Base-by-base conservation (phyloP, 306 rosid genomes). In the Cajanus cajan region DNA sequence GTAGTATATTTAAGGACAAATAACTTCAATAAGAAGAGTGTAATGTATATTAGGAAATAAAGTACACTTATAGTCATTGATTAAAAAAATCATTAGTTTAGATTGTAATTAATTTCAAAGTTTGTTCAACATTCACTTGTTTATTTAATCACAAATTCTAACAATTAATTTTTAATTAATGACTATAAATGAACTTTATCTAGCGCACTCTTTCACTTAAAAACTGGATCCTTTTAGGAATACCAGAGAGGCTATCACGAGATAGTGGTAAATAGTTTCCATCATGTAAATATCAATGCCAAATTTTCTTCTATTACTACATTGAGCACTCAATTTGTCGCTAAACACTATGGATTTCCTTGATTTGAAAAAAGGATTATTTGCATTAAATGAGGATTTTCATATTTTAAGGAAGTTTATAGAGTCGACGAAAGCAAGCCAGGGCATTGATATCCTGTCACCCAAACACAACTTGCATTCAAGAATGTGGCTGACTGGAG, bases 231-330 rank as follows among this genome's bases (percentile, higher is more conserved):
- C 68, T 33, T 61, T 31, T 36, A 21, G 72, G 70, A 72, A 39
- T 79, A 67, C 70, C 39, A 71, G 12, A 39, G 86, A 86, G 85
- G 71, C 79, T 82, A 63, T 64, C 63, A 64, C 31, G 68, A 21
- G 43, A 44, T 65, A 34, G 57, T 73, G 62, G 69, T 70, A 70
- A 62, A 74, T 59, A 63, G 15, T 74, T 54, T 24, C 24, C 77
- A 45, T 63, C 67, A 10, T 82, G 88, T 82, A 85, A 78, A 70
- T 78, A 82, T 45, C 36, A 68, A 68, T 70, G 28, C 62, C 45
- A 4, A 1, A 14, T 28, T 45, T 61, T 66, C 24, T 25, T 71
- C 15, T 48, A 45, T 37, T 15, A 8, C 58, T n/a, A 5, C 12
- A 81, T 70, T 63, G 47, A 77, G 45, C 86, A 66, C 68, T 63